phyloP scores from a whole-genome alignment of 208 protist species.

The Wallacemonas collosoma region DNA sequence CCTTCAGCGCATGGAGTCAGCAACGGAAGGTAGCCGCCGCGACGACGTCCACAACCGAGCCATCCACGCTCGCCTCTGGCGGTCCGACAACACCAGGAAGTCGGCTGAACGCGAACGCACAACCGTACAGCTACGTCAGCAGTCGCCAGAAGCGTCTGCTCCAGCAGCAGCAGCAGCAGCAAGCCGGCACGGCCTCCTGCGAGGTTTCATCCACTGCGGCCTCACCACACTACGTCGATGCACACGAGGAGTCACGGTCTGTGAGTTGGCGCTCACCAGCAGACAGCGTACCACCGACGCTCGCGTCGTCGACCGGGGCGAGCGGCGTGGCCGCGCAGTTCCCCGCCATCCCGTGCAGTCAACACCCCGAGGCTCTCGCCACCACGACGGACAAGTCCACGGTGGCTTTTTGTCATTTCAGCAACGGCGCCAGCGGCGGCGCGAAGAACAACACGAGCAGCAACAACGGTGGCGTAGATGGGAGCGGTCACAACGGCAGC shows the following conservation, averaged over 20 bases:
- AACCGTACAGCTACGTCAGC: constrained; percentile 67
- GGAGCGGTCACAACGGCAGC: constrained; percentile 1
- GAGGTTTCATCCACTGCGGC: neutral
- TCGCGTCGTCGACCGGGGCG: neutral
- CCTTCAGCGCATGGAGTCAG: constrained; percentile 13
- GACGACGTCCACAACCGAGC: neutral
- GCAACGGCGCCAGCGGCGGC: neutral
- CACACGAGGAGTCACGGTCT: neutral
- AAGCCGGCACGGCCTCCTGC: neutral
- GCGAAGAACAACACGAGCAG: neutral
- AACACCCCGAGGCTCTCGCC: neutral
- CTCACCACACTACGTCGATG: neutral
- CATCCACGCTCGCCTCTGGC: neutral
- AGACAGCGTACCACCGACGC: neutral
- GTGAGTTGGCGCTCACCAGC: constrained; percentile 3
- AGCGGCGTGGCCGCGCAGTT: neutral
- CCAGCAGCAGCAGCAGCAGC: constrained; percentile 27
- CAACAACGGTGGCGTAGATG: neutral
- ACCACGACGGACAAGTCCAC: neutral
- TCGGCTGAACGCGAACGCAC: constrained; percentile 64
- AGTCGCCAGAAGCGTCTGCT: constrained; percentile 4
- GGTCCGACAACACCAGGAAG: constrained; percentile 20
- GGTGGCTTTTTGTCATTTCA: neutral
- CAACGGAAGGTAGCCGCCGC: neutral
- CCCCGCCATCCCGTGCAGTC: neutral